Evolutionary conservation across 1,284 basidiomycete genomes (phyloP).

Genomic region (Anthracocystis setariae): DNA sequence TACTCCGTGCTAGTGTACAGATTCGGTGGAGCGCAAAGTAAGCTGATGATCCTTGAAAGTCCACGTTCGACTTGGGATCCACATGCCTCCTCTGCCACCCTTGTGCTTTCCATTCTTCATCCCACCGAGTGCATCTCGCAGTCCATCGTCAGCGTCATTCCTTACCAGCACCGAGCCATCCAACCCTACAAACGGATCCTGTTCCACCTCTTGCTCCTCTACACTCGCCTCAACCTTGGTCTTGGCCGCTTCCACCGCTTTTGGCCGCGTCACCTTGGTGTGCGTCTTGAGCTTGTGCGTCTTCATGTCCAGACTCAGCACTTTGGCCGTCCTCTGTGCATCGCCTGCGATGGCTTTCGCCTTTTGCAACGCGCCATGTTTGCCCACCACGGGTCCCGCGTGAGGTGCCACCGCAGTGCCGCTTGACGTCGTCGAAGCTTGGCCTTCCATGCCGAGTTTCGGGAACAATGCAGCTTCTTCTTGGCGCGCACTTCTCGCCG

Average conservation of each 20-base stretch:
- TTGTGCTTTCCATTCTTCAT: neutral
- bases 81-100: neutral
- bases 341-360: slow-evolving; percentile 42
- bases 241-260: neutral
- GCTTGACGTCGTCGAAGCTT: neutral
- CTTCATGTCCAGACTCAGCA: slow-evolving; percentile 49
- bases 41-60: slow-evolving; percentile 9
- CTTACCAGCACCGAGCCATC: slow-evolving; percentile 29
- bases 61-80: slow-evolving; percentile 16
- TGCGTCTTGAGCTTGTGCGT: slow-evolving; percentile 44
- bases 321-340: slow-evolving; percentile 47
- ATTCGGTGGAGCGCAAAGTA: neutral
- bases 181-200: slow-evolving; percentile 33
- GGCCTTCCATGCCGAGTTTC: slow-evolving; percentile 25
- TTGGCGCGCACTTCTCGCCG: slow-evolving; percentile 14
- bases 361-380: slow-evolving; percentile 41
- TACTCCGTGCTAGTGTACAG: slow-evolving; percentile 21
- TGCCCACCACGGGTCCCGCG: slow-evolving; percentile 28
- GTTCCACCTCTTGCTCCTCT: slow-evolving; percentile 10
- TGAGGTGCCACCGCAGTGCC: neutral
- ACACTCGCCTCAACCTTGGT: neutral
- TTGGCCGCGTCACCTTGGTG: slow-evolving; percentile 17
- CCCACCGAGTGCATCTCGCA: neutral
- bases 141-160: slow-evolving; percentile 30
- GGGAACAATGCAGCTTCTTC: slow-evolving; percentile 37